A percentile compares a stretch with the other conserved stretches of the same genome.
phyloP scores from a whole-genome alignment of 2,329 filamentous ascomycete genomes.

The Cercospora berteroae region DNA sequence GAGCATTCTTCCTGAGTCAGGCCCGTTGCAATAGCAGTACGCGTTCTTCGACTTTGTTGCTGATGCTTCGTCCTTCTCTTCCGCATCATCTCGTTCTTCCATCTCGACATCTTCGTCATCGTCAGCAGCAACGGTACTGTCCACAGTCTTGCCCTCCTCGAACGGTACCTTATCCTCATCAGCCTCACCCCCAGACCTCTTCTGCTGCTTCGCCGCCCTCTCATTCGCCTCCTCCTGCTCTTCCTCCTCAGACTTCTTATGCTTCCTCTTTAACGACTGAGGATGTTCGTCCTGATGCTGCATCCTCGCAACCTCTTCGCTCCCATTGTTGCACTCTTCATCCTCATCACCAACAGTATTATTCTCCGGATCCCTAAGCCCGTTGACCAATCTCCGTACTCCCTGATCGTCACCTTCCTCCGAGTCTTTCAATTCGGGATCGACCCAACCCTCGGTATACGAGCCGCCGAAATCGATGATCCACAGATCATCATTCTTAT shows the following conservation, averaged over 20 bases:
- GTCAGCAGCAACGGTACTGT: neutral
- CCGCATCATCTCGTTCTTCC: neutral
- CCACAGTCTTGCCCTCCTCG: slow-evolving; percentile 4
- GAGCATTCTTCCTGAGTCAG: slow-evolving; percentile 58
- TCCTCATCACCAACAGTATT: slow-evolving; percentile 20
- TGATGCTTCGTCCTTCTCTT: neutral
- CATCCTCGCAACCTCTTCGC: slow-evolving; percentile 1
- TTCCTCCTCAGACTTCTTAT: slow-evolving; percentile 1
- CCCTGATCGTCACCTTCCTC: slow-evolving; percentile 38
- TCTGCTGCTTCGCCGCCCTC: slow-evolving; percentile 11
- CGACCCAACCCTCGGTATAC: slow-evolving; percentile 42
- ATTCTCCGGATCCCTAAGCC: slow-evolving; percentile 31
- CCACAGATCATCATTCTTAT: slow-evolving; percentile 38
- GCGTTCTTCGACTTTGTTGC: neutral
- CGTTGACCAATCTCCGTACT: slow-evolving; percentile 33
- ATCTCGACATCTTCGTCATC: slow-evolving; percentile 3
- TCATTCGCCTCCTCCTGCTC: slow-evolving; percentile 9
- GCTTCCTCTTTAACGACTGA: slow-evolving; percentile 6
- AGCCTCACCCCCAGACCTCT: slow-evolving; percentile 1
- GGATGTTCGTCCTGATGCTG: slow-evolving; percentile 11
- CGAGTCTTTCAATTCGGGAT: slow-evolving; percentile 37
- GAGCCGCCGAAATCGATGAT: slow-evolving; percentile 43
- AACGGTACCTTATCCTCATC: slow-evolving; percentile 4
- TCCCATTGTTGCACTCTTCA: slow-evolving; percentile 14
- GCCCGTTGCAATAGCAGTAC: slow-evolving; percentile 26